Evolutionary conservation across 257 asterid genomes (phyloP), one percentile per base, ranked within the genome.

Genomic region (Eucommia ulmoides): DNA sequence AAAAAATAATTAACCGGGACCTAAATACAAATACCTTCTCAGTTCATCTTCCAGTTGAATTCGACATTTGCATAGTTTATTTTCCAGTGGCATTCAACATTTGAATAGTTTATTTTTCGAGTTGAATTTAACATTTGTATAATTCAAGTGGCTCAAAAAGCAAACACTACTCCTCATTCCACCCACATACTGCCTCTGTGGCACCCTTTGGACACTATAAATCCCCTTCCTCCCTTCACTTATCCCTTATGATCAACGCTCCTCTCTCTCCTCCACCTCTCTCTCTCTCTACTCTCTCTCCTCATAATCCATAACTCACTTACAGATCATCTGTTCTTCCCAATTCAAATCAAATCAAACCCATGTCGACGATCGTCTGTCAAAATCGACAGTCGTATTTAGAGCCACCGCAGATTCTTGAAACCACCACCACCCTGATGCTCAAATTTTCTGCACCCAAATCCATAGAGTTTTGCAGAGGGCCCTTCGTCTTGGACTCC

Each of bases 151-250:
- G n/a, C n/a, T n/a, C n/a, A n/a, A n/a, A n/a, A n/a, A n/a, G n/a
- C n/a, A n/a, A n/a, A n/a, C n/a, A n/a, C n/a, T n/a, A n/a, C n/a
- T n/a, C n/a, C n/a, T n/a, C n/a, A 29, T 29, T 29, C 1, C 25
- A 20, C 53, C 45, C 33, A 16, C 56, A 41, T 53, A 61, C 57
- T 60, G 53, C 60, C 68, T 55, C 56, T 44, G 10, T 54, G 58
- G 56, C 82, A 64, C 85, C 70, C 71, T 71, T 66, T 65, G 53
- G 50, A 70, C 76, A 73, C 94, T 84, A 81, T 78, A 84, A 84
- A 84, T 74, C 58, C 67, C 38, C 74, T 50, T 63, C 77, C 79
- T 64, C 59, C 75, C 75, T 61, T 74, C 77, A 46, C 72, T 74
- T 66, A 57, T 61, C 67, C 74, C 64, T 74, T 85, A 45, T 81